Percentiles rank a stretch among this genome's conserved stretches.
Evolutionary conservation across 768 basidiomycete genomes (phyloP).

Genomic region (Kondoa malvinella): DNA sequence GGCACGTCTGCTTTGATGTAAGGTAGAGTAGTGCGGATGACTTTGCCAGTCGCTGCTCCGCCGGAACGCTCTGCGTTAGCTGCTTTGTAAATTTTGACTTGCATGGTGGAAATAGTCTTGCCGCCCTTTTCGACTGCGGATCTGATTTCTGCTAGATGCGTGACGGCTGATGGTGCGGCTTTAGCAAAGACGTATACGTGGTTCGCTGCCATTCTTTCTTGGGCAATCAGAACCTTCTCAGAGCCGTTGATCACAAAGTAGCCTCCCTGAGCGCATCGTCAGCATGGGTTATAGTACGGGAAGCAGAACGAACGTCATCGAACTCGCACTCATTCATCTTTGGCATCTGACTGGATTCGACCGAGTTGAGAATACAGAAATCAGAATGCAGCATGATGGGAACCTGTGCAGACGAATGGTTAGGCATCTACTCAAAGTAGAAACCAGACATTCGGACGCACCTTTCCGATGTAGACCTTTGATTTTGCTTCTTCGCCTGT

Average conservation of each 20-base stretch:
- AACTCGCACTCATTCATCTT: conserved; percentile 96
- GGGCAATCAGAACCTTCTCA: conserved; percentile 98
- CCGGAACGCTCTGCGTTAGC: conserved; percentile 33
- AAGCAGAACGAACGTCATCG: conserved; percentile 41
- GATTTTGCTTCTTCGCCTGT: conserved; percentile 30
- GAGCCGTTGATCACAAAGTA: conserved; percentile 99
- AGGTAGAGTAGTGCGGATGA: conserved; percentile 92
- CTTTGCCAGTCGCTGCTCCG: conserved; percentile 37
- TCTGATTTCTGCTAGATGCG: conserved; percentile 89
- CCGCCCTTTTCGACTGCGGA: conserved; percentile 96
- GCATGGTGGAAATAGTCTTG: conserved; percentile 92
- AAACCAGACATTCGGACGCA: conserved; percentile 29
- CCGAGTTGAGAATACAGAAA: conserved; percentile 73
- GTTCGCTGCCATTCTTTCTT: conserved; percentile 98
- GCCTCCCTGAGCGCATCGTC: conserved; percentile 45
- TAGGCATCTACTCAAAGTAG: not conserved
- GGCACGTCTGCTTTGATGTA: conserved; percentile 98
- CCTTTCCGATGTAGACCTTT: conserved; percentile 92
- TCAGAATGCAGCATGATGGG: conserved; percentile 95
- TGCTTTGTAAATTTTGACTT: conserved; percentile 59
- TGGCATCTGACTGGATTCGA: conserved; percentile 64
- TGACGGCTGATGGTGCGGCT: conserved; percentile 86
- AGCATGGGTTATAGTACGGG: not conserved
- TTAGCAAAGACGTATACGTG: conserved; percentile 99
- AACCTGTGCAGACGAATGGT: conserved; percentile 41